Base-by-base conservation (phyloP, 805 yeast species). In the Tetrapisispora iriomotensis region DNA sequence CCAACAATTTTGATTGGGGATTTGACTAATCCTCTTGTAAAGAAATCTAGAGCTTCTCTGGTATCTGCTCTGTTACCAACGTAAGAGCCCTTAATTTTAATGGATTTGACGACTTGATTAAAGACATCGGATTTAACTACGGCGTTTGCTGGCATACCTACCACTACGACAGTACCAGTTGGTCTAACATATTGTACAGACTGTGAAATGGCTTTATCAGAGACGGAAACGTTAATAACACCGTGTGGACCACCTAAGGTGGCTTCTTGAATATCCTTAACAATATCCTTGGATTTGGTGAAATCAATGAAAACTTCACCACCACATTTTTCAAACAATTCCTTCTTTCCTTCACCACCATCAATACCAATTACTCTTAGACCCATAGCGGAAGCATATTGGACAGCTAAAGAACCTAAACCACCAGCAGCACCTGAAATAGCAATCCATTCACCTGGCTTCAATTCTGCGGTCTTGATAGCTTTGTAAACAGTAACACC, bases 41-140 rank as follows among this genome's bases (percentile, higher is more conserved):
- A 79, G 71, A 79, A 79, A 52, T 79, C 84, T 42, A 79, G 57
- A 35, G 86, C 86, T 63, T 79, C 87, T 57, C 71, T 61, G 10
- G 94, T 74, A 62, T 85, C 94, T 40, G 81, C 82, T 64, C 94
- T 78, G 74, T 82, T 83, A 46, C 94, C 94, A 41, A 85, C 94
- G 54, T 82, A 82, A 21, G 94, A 82, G 44, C 92, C 94, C 58
- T 70, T 73, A 59, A 84, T 77, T 54, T 68, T 67, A 58, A 82
- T 68, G 29, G 83, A 75, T 61, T 73, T 80, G 47, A 81, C 78
- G 39, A 84, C 94, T 31, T 81, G 75, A 32, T 70, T 67, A 65
- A 82, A 79, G 35, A 84, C 82, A 34, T 75, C 70, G 14, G 85
- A 75, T 45, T 70, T 68, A 48, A 74, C 74, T 56, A 72, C 72